Conservation (phyloP, 768 basidiomycete genomes). For the Hericium erinaceus region DNA sequence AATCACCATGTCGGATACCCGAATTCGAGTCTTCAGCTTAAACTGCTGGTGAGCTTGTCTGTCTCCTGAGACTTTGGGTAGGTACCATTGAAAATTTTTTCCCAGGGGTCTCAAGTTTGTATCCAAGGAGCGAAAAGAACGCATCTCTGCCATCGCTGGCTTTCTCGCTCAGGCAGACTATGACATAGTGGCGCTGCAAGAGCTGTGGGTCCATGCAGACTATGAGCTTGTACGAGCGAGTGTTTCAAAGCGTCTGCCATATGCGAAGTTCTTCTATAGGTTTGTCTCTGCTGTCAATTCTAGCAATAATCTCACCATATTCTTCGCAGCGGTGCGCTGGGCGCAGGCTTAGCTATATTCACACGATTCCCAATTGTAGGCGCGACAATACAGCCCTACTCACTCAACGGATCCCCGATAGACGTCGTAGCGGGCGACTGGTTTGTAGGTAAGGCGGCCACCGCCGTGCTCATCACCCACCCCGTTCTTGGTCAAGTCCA, state of each 20-base stretch:
- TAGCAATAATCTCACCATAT: background rate
- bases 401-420: slow-evolving; percentile 75
- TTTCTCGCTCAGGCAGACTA: slow-evolving; percentile 52
- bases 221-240: slow-evolving; percentile 56
- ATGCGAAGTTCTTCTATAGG: slow-evolving; percentile 81
- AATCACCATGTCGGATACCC: slow-evolving; percentile 26
- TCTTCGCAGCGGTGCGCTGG: slow-evolving; percentile 69
- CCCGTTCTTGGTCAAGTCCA: slow-evolving; percentile 70
- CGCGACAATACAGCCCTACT: slow-evolving; percentile 67
- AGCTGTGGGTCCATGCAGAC: slow-evolving; percentile 82
- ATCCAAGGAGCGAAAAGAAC: slow-evolving; percentile 61
- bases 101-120: slow-evolving; percentile 82
- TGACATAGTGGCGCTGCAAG: slow-evolving; percentile 80
- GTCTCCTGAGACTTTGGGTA: background rate
- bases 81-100: background rate
- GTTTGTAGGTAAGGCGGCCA: slow-evolving; percentile 88
- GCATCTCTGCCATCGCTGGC: slow-evolving; percentile 66
- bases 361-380: slow-evolving; percentile 73
- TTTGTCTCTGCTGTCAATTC: slow-evolving; percentile 17
- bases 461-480: slow-evolving; percentile 62
- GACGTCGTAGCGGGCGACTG: slow-evolving; percentile 84
- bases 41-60: slow-evolving; percentile 62
- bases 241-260: slow-evolving; percentile 46
- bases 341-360: slow-evolving; percentile 85
- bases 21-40: slow-evolving; percentile 56